These are phyloP conservation scores for Sphagnum contortum DNA, from an alignment of 225 moss, liverwort and hornwort species.

Conservation along the genomic window DNA sequence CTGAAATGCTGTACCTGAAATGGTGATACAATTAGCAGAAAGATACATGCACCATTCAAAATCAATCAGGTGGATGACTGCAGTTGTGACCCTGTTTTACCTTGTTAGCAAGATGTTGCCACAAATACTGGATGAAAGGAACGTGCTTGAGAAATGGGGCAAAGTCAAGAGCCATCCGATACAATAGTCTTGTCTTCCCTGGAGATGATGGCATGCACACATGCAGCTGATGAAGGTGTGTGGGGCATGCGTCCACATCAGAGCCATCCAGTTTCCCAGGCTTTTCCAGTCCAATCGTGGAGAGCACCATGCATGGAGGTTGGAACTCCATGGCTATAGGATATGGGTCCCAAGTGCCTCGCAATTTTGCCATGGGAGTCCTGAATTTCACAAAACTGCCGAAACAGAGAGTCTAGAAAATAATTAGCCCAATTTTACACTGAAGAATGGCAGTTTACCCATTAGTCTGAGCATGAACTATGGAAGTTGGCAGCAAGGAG, in stretches of 20 bases:
- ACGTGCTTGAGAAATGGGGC: slow-evolving; percentile 74
- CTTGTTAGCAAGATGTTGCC: slow-evolving; percentile 78
- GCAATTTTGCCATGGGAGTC: slow-evolving; percentile 68
- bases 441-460: not conserved
- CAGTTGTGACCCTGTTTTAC: slow-evolving; percentile 7
- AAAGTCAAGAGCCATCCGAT: slow-evolving; percentile 96
- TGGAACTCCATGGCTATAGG: slow-evolving; percentile 98
- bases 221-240: slow-evolving; percentile 92
- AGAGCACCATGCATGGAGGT: slow-evolving; percentile 97
- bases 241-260: slow-evolving; percentile 56
- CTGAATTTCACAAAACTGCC: slow-evolving; percentile 82
- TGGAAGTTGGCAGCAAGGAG: too few species aligned
- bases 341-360: slow-evolving; percentile 94
- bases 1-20: not conserved
- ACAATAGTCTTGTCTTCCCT: slow-evolving; percentile 79
- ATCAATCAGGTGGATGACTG: too few species aligned
- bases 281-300: slow-evolving; percentile 87
- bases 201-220: slow-evolving; percentile 91
- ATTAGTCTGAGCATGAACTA: too few species aligned
- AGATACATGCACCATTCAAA: too few species aligned
- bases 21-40: not conserved
- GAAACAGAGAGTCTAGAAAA: not conserved
- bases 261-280: slow-evolving; percentile 70
- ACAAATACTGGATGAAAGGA: slow-evolving; percentile 65
- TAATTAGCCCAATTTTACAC: not conserved